Base-by-base conservation (phyloP, 352 stramenopile species). In the Globisporangium abappressorium region DNA sequence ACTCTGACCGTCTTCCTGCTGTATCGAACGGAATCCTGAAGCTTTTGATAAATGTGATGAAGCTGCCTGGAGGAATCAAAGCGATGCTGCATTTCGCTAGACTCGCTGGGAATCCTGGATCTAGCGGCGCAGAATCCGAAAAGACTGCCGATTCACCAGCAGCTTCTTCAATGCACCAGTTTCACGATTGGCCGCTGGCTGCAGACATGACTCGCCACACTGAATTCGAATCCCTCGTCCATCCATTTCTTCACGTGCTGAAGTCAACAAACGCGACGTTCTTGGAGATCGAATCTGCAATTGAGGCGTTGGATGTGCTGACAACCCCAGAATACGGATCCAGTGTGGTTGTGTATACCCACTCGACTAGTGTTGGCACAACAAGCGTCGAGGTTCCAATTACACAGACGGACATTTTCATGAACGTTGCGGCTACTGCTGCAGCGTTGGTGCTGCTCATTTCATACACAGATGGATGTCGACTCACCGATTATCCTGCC, bases 401-500 rank as follows among this genome's bases (percentile, higher is more conserved):
- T 22, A 62, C 54, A 1, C 54, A 87, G 46, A 72, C 62, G 1
- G 73, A 88, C 22, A 60, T 74, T 8, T 86, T 89, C 22, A 41
- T 84, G 49, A 90, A 87, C 64, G 65, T 57, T 18, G 76, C 72
- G 0, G 20, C 87, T 4, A 64, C 55, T 8, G 66, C 66, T n/a
- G 81, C 79, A 9, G 64, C 55, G 9, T 62, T 91, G 1, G 81
- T 87, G 18, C 55, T 77, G 0, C 56, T 91, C 4, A 15, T 90
- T 5, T 65, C 81, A 11, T 80, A 82, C 20, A 73, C 79, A 12
- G 81, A 91, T 34, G 24, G 62, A 9, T 70, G 74, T 22, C 80
- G 81, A 0, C 56, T 81, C 0, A 56, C 53, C 4, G 66, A 67
- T 24, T 73, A 56, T 46, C 65, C 70, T 1, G 47, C 34, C 12